Evolutionary conservation across 306 rosid species (phyloP), one percentile per base, ranked within the genome.

Genomic region (Clitoria ternatea): DNA sequence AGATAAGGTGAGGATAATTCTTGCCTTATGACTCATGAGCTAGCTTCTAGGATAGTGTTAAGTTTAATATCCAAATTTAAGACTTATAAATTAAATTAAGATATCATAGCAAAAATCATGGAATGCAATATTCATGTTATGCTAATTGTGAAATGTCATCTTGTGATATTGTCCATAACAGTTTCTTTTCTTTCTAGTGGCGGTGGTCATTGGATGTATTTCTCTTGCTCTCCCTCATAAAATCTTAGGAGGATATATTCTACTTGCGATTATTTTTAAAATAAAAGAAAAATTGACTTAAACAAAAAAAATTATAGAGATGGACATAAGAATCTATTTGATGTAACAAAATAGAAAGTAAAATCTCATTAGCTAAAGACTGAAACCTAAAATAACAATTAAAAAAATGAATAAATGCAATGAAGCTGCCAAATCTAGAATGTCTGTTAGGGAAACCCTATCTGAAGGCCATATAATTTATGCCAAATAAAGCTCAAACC

Each of bases 101-200:
- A 36, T n/a, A n/a, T 70, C 72, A 44, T 64, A 48, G 64, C 40
- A 19, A 72, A 50, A 60, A 20, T 72, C 63, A 36, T 61, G 65
- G 70, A 61, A 66, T 40, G 22, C 4, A 30, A 39, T 70, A 66
- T 43, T 63, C 32, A 22, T 20, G 22, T 10, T 70, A 29, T 40
- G 52, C 39, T 43, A 37, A 45, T 49, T 60, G 33, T 24, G 44
- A 75, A 39, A 18, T 76, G 50, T 50, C 47, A 57, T 23, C 32
- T 23, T 14, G 22, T 26, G 52, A 18, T 52, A 36, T 52, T 40
- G 43, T 26, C 77, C 39, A 4, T 24, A 35, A 35, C 5, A 35
- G 12, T 22, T 2, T 65, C 54, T 53, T 55, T 44, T 48, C 47
- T 42, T 10, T 50, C 39, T 11, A 22, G 18, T 20, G 33, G 77